Base-by-base conservation (phyloP, 768 basidiomycete genomes). In the Thelephora aurantiotincta region DNA sequence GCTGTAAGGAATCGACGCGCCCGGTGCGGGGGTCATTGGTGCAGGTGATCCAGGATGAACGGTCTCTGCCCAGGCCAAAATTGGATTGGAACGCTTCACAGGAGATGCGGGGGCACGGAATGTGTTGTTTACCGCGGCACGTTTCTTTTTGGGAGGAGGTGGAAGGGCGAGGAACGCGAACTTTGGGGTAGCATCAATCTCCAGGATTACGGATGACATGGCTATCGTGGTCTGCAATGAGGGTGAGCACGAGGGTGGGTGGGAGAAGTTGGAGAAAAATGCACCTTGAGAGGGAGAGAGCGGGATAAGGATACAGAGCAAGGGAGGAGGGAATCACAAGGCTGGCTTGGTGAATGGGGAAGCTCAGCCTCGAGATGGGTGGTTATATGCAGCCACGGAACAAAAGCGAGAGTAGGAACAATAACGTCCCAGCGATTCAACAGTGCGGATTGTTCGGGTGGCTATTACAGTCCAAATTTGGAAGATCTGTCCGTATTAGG, bases 41-140 rank as follows among this genome's bases (percentile, higher is more conserved):
- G 62, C 67, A 2, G 82, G 82, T 13, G 82, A 78, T 5, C 82
- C 82, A 4, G 82, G 83, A 48, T 80, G 75, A 47, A 86, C 79
- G 52, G 65, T 68, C 16, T 74, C 63, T 4, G 75, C 79, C 83
- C 83, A 87, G 35, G 73, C 53, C 13, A 71, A 56, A 42, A 85
- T 81, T 35, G 68, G 56, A 2, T 71, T 63, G 52, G 68, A 41
- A 4, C 38, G 38, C 7, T 16, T 16, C 18, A 16, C 18, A 41
- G 38, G 38, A 6, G 4, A 41, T 16, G 14, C 38, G 4, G 38
- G 38, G 22, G 38, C 38, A 30, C 26, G 26, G 26, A 30, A 30
- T 9, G 26, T 30, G 9, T 30, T 30, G 26, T 9, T 30, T 4
- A 30, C 26, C 22, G 38, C 38, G 22, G 38, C 38, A 41, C 38